phyloP scores from a whole-genome alignment of 2,329 filamentous ascomycete genomes.

The Zymoseptoria pseudotritici region DNA sequence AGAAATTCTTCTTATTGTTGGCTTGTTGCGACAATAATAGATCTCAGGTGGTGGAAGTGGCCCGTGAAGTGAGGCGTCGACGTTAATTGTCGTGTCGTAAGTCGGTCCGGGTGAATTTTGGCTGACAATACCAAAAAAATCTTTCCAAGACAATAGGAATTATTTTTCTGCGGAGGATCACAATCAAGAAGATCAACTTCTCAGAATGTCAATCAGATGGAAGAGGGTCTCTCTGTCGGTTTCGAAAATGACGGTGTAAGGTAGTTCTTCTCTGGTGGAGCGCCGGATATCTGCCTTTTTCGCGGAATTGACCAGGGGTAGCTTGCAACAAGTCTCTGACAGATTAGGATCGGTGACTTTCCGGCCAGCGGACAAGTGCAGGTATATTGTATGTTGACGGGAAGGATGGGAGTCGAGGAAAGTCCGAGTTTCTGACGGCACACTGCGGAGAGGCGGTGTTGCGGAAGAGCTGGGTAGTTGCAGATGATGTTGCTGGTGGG shows the following conservation, averaged over 20 bases:
- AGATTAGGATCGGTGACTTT: slow-evolving; percentile 23
- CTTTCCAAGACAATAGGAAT: slow-evolving; percentile 5
- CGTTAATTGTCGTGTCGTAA: background rate
- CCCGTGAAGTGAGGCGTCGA: background rate
- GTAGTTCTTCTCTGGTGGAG: slow-evolving; percentile 11
- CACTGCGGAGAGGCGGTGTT: slow-evolving; percentile 18
- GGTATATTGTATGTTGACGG: slow-evolving; percentile 1
- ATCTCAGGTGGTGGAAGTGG: background rate
- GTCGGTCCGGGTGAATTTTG: slow-evolving; percentile 4
- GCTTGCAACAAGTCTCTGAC: slow-evolving; percentile 18
- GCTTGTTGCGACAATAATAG: slow-evolving; percentile 23
- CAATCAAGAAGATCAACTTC: slow-evolving; percentile 23
- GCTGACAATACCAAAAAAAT: slow-evolving; percentile 1
- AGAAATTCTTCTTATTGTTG: slow-evolving; percentile 16
- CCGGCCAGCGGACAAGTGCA: slow-evolving; percentile 29
- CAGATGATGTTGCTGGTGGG: slow-evolving; percentile 7
- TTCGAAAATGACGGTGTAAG: slow-evolving; percentile 19
- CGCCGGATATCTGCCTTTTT: slow-evolving; percentile 18
- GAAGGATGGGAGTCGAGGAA: slow-evolving; percentile 11
- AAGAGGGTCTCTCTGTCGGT: background rate
- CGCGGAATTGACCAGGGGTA: slow-evolving; percentile 15
- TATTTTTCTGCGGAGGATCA: slow-evolving; percentile 10
- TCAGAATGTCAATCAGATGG: background rate
- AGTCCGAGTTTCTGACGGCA: slow-evolving; percentile 11
- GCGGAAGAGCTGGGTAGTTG: slow-evolving; percentile 11